These are phyloP conservation scores for Verticillium tricorpus DNA, from an alignment of 2,329 filamentous ascomycete species.

Conservation along the genomic window DNA sequence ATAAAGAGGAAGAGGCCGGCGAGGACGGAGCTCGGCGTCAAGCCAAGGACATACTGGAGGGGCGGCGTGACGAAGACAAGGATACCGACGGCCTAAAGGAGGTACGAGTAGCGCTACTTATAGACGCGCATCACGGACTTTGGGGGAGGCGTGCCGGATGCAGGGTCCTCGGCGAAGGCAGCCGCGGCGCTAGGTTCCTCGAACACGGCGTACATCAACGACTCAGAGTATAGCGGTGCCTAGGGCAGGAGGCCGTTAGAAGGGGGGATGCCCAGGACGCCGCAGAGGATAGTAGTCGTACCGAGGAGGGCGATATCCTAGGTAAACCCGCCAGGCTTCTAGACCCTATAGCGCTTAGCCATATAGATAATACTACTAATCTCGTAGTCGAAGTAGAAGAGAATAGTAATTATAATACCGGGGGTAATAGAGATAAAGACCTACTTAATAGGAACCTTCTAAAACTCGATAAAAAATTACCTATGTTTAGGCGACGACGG, in stretches of 20 bases:
- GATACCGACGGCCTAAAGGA: constrained; percentile 57
- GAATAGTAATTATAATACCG: constrained; percentile 57
- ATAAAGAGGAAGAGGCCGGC: constrained; percentile 65
- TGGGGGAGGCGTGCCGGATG: constrained; percentile 22
- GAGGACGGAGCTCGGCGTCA: constrained; percentile 61
- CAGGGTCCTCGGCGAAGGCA: constrained; percentile 18
- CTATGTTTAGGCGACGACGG: constrained; percentile 51
- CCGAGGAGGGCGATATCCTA: constrained; percentile 61
- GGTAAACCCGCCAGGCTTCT: constrained; percentile 59
- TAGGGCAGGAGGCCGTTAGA: constrained; percentile 63
- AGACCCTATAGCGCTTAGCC: constrained; percentile 53
- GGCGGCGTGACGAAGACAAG: constrained; percentile 58
- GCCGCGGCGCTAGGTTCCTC: constrained; percentile 23
- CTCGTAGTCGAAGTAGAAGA: constrained; percentile 70
- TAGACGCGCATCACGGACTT: constrained; percentile 46
- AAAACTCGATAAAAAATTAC: constrained; percentile 59
- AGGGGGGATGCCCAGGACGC: constrained; percentile 61
- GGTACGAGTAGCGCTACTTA: constrained; percentile 61
- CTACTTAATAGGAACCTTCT: constrained; percentile 55
- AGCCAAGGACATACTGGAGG: constrained; percentile 56
- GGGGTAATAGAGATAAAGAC: constrained; percentile 59
- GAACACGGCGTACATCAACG: constrained; percentile 49
- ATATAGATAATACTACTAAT: constrained; percentile 67
- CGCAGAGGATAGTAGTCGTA: constrained; percentile 58
- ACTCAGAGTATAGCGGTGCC: constrained; percentile 62